These are phyloP conservation scores for Phytopythium chamaehyphon DNA, from an alignment of 352 stramenopile species.

Conservation along the genomic window DNA sequence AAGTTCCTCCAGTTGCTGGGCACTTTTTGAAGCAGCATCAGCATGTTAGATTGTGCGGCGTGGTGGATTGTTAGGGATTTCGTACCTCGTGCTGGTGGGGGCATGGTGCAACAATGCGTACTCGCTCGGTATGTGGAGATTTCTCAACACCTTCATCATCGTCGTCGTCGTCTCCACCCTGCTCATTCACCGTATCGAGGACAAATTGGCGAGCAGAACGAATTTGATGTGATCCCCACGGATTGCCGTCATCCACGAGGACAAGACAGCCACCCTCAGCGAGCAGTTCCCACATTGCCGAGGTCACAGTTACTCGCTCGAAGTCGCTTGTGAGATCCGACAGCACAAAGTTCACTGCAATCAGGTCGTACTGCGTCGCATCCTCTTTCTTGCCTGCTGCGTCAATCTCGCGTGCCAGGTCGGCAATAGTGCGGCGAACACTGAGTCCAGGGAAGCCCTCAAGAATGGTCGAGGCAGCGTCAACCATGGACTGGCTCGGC, in stretches of 20 bases:
- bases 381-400: slow-evolving; percentile 12
- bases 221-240: slow-evolving; percentile 80
- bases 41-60: background rate
- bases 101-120: slow-evolving; percentile 67
- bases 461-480: slow-evolving; percentile 66
- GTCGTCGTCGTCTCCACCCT: slow-evolving; percentile 22
- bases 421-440: slow-evolving; percentile 59
- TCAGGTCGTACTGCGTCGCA: slow-evolving; percentile 72
- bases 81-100: slow-evolving; percentile 65
- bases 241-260: slow-evolving; percentile 74
- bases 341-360: slow-evolving; percentile 71
- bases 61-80: background rate
- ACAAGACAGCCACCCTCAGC: slow-evolving; percentile 70
- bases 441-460: slow-evolving; percentile 74
- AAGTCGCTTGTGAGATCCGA: slow-evolving; percentile 83
- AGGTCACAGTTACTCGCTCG: slow-evolving; percentile 72
- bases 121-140: slow-evolving; percentile 17
- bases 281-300: slow-evolving; percentile 76
- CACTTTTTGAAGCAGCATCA: slow-evolving; percentile 35
- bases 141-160: background rate
- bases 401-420: slow-evolving; percentile 73
- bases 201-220: slow-evolving; percentile 85
- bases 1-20: slow-evolving; percentile 60
- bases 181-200: slow-evolving; percentile 57
- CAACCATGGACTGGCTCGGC: slow-evolving; percentile 83